Conservation (phyloP, 345 rosid genomes). For the Pistacia integerrima region DNA sequence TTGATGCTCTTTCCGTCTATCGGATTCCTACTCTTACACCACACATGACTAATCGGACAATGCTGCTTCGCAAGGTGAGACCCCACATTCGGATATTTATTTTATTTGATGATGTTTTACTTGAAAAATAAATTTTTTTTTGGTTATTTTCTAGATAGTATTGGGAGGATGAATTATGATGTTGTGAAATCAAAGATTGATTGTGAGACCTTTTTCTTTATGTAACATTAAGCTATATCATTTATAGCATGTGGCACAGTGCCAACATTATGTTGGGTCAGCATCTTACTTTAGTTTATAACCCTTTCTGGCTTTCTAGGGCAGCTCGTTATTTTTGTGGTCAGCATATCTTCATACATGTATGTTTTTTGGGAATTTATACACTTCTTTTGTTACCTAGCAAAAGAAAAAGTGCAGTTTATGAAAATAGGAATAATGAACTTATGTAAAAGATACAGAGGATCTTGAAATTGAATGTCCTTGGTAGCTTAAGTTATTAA, state of each 20-base stretch:
- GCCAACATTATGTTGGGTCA: background rate
- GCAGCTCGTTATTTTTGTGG: too few relatives aligned
- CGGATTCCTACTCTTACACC: slow-evolving; percentile 65
- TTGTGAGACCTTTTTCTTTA: background rate
- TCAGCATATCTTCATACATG: too few relatives aligned
- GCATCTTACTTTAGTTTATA: background rate
- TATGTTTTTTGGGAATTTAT: too few relatives aligned
- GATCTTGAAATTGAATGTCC: background rate
- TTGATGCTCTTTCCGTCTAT: slow-evolving; percentile 77
- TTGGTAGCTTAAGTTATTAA: background rate
- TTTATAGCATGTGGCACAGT: background rate
- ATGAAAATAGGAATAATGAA: background rate
- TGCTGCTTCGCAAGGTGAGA: slow-evolving; percentile 56
- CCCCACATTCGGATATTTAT: background rate
- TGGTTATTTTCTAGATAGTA: background rate
- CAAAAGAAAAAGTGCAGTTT: background rate
- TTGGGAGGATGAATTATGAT: background rate
- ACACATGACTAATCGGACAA: slow-evolving; percentile 47
- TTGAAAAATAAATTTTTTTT: background rate
- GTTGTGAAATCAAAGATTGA: background rate
- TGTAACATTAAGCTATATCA: background rate
- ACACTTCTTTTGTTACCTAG: too few relatives aligned
- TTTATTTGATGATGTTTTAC: background rate
- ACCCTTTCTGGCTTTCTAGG: too few relatives aligned
- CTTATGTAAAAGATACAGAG: background rate